These are phyloP conservation scores for Jatropha multifida DNA, from an alignment of 441 rosid species.

Conservation along the genomic window DNA sequence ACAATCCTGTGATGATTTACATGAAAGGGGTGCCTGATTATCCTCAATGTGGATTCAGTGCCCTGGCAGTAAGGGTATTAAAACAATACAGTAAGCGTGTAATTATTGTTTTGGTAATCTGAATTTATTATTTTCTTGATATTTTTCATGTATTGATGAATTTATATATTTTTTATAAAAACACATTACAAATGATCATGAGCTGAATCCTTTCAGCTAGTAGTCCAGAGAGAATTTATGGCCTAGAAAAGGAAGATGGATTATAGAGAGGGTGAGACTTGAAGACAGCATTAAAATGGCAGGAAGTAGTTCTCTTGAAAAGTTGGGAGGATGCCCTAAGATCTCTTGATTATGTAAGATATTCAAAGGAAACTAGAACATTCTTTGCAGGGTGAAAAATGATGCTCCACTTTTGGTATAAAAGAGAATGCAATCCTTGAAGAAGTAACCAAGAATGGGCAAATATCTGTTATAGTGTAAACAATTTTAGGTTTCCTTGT, in stretches of 20 bases:
- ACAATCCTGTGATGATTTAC: constrained; percentile 89
- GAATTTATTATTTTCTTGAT: background rate
- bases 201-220: background rate
- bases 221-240: background rate
- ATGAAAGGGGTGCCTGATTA: constrained; percentile 92
- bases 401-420: background rate
- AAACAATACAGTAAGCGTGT: constrained; percentile 66
- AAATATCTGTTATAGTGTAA: too few relatives aligned
- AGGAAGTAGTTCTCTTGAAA: background rate
- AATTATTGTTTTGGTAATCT: background rate
- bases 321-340: background rate
- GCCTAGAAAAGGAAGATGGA: background rate
- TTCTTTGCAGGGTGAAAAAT: background rate
- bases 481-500: too few relatives aligned
- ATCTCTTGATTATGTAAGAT: background rate
- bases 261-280: background rate
- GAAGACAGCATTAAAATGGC: constrained; percentile 1
- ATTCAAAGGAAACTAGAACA: background rate
- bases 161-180: background rate
- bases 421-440: background rate
- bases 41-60: constrained; percentile 96
- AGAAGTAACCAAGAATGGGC: too few relatives aligned
- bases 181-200: background rate
- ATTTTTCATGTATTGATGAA: background rate
- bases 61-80: constrained; percentile 83